Evolutionary conservation across 225 moss, liverwort and hornwort genomes (phyloP), one percentile per base, ranked within the genome.

Genomic region (Physcomitrellopsis africana): DNA sequence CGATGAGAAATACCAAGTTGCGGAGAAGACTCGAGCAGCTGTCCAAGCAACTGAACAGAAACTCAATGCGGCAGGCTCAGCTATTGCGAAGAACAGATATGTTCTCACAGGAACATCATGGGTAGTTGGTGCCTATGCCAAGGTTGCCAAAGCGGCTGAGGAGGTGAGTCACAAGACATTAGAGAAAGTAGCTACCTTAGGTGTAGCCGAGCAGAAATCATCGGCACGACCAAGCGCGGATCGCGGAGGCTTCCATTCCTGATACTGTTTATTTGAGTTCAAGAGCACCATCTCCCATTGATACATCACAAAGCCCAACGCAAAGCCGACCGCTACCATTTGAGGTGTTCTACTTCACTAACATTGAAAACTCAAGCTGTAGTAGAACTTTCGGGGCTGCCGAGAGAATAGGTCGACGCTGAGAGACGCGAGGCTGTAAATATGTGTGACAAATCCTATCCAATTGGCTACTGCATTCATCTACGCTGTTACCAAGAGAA

Each of bases 1-100:
- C 26, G 96, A 96, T 82, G 91, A 96, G 9, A 96, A 89, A 82
- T 96, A 88, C 69, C 96, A 96, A 57, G 91, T 96, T 41, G 86
- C 94, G 18, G 96, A 91, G 17, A 96, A 94, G 75, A 91, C 96
- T 14, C 89, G 92, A 71, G 80, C 94, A 11, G 94, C 89, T 27
- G 82, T 94, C 17, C 82, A 89, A 64, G 94, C 82, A 20, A 91
- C 96, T 3, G 96, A 96, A 56, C 89, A 96, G 86, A 96, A 90
- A 82, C 88, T 94, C 70, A 96, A 91, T 63, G 88, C 81, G 58
- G 96, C 96, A 20, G 86, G 96, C 63, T 76, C 94, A 57, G 96
- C 92, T 27, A 82, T 96, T 60, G 92, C 87, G 64, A 96, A 91
- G 69, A 96, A 96, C 81, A 91, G 82, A 75, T 94, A 90, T 72